Base-by-base conservation (phyloP, 805 yeast species). In the Suhomyces canberraensis region DNA sequence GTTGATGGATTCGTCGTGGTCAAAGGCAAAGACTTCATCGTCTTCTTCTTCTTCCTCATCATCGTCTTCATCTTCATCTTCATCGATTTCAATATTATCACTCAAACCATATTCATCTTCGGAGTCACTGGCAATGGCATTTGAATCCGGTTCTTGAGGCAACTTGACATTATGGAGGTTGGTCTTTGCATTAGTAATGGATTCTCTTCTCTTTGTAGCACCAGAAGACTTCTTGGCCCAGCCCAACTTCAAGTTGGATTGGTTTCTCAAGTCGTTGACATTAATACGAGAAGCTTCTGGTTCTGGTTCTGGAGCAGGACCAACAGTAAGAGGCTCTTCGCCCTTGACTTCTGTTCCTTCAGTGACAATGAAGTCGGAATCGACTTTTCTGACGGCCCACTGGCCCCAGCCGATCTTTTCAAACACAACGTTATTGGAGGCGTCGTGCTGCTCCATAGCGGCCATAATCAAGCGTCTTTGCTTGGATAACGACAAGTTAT, bases 371-470 rank as follows among this genome's bases (percentile, higher is more conserved):
- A 51, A 56, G 59, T 74, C 66, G 20, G 61, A 71, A 55, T 60
- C 73, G 50, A 51, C 77, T 33, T 67, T 64, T 49, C 79, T 73
- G 3, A 90, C 95, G 16, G 84, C 84, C 98, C 98, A 90, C 58
- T 90, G 95, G 41, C 98, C 98, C 98, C 98, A 90, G 16, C 97
- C 96, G 21, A 90, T 88, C 63, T 90, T 90, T 53, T 88, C 95
- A 63, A 90, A 90, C 11, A 83, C 76, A 29, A 84, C 81, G 40
- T 74, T 72, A 38, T 77, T 81, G 28, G 59, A 66, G 1, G 70
- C 47, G 50, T 79, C 86, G 8, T 85, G 84, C 45, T 77, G 75
- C 49, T 88, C 96, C 62, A 90, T 74, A 26, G 90, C 93, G 11
- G 89, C 79, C 82, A 90, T 90, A 20, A 90, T 90, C 39, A 90